phyloP scores from a whole-genome alignment of 2,329 filamentous ascomycete species.

The Zelopaecilomyces penicillatus region DNA sequence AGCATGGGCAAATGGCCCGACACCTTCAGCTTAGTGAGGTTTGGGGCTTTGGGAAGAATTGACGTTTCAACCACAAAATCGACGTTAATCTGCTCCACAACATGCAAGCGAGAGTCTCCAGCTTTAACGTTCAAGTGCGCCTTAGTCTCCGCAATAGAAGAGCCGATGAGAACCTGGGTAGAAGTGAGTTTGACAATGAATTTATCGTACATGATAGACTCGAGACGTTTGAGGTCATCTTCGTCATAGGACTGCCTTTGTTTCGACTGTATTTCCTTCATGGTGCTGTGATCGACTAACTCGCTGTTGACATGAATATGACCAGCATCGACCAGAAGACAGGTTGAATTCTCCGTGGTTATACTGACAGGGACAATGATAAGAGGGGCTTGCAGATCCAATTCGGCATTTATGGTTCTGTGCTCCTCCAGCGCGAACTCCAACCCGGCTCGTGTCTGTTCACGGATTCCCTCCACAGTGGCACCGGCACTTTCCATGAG shows the following conservation, averaged over 20 bases:
- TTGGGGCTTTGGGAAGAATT: constrained; percentile 91
- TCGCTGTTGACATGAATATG: constrained; percentile 93
- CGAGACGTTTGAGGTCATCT: constrained; percentile 78
- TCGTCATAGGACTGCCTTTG: constrained; percentile 81
- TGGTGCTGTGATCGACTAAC: constrained; percentile 81
- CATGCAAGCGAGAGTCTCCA: constrained; percentile 65
- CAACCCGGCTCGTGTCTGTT: constrained; percentile 90
- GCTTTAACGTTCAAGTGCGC: constrained; percentile 64
- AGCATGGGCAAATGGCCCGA: constrained; percentile 88
- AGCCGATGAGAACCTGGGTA: constrained; percentile 90
- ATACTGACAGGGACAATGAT: constrained; percentile 96
- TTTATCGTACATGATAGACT: constrained; percentile 95
- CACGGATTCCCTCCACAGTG: constrained; percentile 87
- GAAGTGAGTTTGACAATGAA: constrained; percentile 89
- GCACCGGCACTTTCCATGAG: constrained; percentile 93
- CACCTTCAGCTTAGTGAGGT: constrained; percentile 83
- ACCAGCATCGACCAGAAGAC: constrained; percentile 90
- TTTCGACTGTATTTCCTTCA: constrained; percentile 85
- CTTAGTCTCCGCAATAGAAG: constrained; percentile 84
- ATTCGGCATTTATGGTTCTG: constrained; percentile 92
- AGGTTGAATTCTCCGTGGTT: constrained; percentile 69
- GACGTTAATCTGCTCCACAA: constrained; percentile 95
- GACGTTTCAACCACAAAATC: constrained; percentile 95
- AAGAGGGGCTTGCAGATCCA: constrained; percentile 90
- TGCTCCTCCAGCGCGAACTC: constrained; percentile 97